Evolutionary conservation across 2,329 filamentous ascomycete genomes (phyloP), one percentile per base, ranked within the genome.

Genomic region (Botrytis fragariae): DNA sequence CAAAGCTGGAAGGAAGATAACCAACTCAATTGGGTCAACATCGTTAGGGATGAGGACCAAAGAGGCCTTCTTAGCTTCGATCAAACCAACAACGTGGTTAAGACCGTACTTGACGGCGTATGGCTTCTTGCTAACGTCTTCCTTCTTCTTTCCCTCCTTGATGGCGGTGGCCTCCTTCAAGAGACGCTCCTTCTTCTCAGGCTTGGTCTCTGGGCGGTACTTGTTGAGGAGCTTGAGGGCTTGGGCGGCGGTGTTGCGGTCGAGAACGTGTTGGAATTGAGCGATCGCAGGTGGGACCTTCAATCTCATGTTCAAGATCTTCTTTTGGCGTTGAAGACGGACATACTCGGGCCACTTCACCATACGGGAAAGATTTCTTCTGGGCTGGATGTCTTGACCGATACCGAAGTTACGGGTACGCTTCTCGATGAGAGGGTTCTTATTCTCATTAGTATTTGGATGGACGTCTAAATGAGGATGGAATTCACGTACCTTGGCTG

Each of bases 381-480:
- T 91, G 82, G 95, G 95, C 88, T 98, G 96, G 86, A 98, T 94
- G 87, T 98, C 95, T 90, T 98, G 95, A 84, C 96, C 96, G 84
- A 99, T 97, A 84, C 95, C 96, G 86, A 90, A 99, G 94, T 99
- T 99, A 84, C 93, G 93, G 82, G 94, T 87, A 82, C 95, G 93
- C 90, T 96, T 97, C 94, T 99, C 96, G 86, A 99, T 91, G 84
- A 99, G 95, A 85, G 96, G 96, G 92, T 98, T 99, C 96, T 99
- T 70, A 39, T 29, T 63, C 69, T 32, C 25, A 69, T 80, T 75
- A 80, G 75, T 48, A 75, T 68, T 59, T 37, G 74, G 74, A 61
- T 51, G 22, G 7, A 20, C 39, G n/a, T 44, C 16, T n/a, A 44
- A 57, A 69, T 35, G n/a, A 72, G 72, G 44, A 77, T 77, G 10